Conservation (phyloP, 192 early-diverging fungal genomes). For the Backusella westeae region DNA sequence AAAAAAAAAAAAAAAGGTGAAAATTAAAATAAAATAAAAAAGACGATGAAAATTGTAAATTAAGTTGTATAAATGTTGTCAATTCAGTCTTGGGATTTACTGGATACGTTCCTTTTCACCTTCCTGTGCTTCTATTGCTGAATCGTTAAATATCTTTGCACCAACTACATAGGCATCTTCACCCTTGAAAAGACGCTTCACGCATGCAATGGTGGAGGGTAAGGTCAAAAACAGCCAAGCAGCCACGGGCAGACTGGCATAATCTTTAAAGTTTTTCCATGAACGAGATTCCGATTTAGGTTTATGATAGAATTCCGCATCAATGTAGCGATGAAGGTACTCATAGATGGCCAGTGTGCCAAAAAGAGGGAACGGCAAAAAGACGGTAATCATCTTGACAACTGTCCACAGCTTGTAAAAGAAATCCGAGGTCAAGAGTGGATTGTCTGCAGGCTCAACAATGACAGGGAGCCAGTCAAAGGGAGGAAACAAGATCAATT, state of each 20-base stretch:
- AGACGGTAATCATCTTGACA: constrained; percentile 38
- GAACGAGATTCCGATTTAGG: constrained; percentile 27
- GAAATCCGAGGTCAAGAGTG: constrained; percentile 37
- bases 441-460: constrained; percentile 25
- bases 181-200: constrained; percentile 33
- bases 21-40: too few relatives aligned
- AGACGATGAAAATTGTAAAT: too few relatives aligned
- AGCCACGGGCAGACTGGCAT: constrained; percentile 38
- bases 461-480: constrained; percentile 20
- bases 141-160: constrained; percentile 34
- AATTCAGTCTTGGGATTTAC: neutral
- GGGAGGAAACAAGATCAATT: constrained; percentile 39
- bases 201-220: constrained; percentile 42
- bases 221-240: constrained; percentile 54
- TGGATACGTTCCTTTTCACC: neutral
- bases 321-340: constrained; percentile 38
- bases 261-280: constrained; percentile 38
- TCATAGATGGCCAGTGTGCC: constrained; percentile 43
- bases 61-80: too few relatives aligned
- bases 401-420: constrained; percentile 37
- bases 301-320: constrained; percentile 36
- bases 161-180: constrained; percentile 42
- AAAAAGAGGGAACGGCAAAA: constrained; percentile 44
- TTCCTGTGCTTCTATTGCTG: neutral
- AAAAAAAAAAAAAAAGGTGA: too few relatives aligned